Evolutionary conservation across 2,329 filamentous ascomycete genomes (phyloP), one percentile per base, ranked within the genome.

Genomic region (Blastomyces gilchristii): DNA sequence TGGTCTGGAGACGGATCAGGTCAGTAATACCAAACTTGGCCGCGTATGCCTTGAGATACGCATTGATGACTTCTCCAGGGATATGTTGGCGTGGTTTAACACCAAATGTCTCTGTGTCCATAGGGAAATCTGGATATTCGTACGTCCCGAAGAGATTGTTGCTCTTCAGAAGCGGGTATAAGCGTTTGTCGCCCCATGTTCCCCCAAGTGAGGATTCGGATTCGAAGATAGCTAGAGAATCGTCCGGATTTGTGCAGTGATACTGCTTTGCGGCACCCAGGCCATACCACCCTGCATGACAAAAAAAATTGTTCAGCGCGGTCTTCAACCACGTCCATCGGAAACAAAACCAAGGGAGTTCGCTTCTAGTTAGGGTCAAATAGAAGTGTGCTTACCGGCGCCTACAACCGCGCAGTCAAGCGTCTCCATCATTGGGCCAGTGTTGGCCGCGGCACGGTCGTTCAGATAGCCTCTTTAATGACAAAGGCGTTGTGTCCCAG

Each of bases 81-180:
- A 89, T 83, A 70, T 88, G 85, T 60, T 86, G 71, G 18, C 82
- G 82, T 7, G 72, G 68, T 60, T 79, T 69, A 28, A 80, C 73
- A 0, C 75, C 77, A 67, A 82, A 86, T 0, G 75, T 79, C 25
- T 80, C 80, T 8, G 76, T 73, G 63, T 81, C 78, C 85, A 92
- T 87, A 22, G 87, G 87, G 64, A 89, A 90, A 68, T 90, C 89
- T 0, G 85, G 84, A 69, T 83, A 91, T 72, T 92, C 87, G 67
- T 87, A 90, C 0, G 84, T 87, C 2, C 88, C 88, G 12, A 87
- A 72, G 71, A 90, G 81, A 69, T 91, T 91, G 74, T 93, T 92
- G 61, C 83, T 86, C 69, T 85, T 88, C 58, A 93, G 79, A 0
- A 84, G 85, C 0, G 85, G 83, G 71, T 91, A 79, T 0, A 90